Evolutionary conservation across 441 rosid genomes (phyloP).

Genomic region (Erodium trifolium): DNA sequence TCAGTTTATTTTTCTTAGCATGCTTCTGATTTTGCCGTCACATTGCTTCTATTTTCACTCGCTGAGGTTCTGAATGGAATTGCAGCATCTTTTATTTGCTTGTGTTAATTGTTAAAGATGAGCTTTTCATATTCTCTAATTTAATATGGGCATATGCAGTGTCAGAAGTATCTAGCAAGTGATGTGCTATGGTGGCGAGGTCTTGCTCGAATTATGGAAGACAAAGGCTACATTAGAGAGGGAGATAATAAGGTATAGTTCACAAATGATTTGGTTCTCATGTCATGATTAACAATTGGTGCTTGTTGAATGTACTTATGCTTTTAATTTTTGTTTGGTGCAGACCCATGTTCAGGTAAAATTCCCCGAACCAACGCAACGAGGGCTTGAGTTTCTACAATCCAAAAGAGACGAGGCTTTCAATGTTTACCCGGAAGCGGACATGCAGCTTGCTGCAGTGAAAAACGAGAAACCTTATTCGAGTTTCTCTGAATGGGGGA

Average conservation of each 20-base stretch:
- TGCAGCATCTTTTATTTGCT: background rate
- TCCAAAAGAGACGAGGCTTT: constrained; percentile 32
- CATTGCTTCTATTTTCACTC: too few relatives aligned
- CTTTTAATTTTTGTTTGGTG: constrained; percentile 15
- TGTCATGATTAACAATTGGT: too few relatives aligned
- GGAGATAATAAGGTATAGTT: constrained; percentile 46
- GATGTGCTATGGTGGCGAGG: constrained; percentile 83
- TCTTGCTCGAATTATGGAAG: constrained; percentile 74
- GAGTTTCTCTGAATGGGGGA: constrained; percentile 66
- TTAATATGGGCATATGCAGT: constrained; percentile 34
- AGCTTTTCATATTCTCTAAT: background rate
- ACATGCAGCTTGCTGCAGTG: constrained; percentile 49
- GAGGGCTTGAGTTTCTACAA: constrained; percentile 46
- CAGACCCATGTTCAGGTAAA: constrained; percentile 71
- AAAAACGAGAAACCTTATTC: constrained; percentile 30
- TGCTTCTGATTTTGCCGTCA: too few relatives aligned
- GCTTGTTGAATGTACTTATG: too few relatives aligned
- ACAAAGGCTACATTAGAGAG: constrained; percentile 61
- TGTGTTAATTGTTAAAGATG: background rate
- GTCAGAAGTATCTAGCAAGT: constrained; percentile 39
- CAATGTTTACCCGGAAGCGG: constrained; percentile 64
- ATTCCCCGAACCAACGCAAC: constrained; percentile 46
- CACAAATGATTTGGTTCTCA: background rate
- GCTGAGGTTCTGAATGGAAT: background rate
- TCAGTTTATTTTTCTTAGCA: background rate